Conservation (phyloP, 371 early-diverging fungal species). For the Mucor lusitanicus region DNA sequence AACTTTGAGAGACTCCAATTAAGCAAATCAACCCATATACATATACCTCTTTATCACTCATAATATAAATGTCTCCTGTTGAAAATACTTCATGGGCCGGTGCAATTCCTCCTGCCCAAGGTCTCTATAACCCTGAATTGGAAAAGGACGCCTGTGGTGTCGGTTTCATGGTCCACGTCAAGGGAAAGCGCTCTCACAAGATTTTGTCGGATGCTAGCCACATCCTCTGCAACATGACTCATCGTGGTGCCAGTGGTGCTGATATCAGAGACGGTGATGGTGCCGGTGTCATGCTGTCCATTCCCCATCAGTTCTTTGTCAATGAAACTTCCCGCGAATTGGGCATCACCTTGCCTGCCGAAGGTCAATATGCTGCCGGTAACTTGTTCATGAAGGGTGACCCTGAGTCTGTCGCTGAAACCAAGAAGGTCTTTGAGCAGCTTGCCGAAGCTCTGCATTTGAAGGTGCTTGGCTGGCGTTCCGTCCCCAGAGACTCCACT, state of each 20-base stretch:
- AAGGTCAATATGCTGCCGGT: conserved; percentile 91
- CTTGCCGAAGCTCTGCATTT: conserved; percentile 73
- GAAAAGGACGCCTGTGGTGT: conserved; percentile 98
- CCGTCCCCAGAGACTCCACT: conserved; percentile 81
- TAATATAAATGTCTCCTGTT: conserved; percentile 4
- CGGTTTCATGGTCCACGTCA: conserved; percentile 94
- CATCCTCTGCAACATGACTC: conserved; percentile 97
- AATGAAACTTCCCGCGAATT: conserved; percentile 60
- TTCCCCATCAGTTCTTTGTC: conserved; percentile 88
- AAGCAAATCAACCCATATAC: background rate
- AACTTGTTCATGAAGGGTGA: conserved; percentile 84
- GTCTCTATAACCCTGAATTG: conserved; percentile 85
- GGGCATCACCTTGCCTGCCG: conserved; percentile 67
- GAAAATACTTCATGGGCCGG: conserved; percentile 76
- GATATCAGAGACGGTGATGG: conserved; percentile 90
- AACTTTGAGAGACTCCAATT: background rate
- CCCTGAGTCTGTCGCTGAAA: conserved; percentile 63
- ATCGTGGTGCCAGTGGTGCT: conserved; percentile 93
- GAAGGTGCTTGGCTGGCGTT: conserved; percentile 87
- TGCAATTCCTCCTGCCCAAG: conserved; percentile 83
- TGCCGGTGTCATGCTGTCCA: conserved; percentile 58
- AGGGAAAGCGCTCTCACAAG: conserved; percentile 82
- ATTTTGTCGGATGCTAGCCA: conserved; percentile 85
- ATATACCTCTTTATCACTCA: background rate
- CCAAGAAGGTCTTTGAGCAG: conserved; percentile 76